phyloP scores from a whole-genome alignment of 768 basidiomycete genomes.

The Saitozyma sp. region DNA sequence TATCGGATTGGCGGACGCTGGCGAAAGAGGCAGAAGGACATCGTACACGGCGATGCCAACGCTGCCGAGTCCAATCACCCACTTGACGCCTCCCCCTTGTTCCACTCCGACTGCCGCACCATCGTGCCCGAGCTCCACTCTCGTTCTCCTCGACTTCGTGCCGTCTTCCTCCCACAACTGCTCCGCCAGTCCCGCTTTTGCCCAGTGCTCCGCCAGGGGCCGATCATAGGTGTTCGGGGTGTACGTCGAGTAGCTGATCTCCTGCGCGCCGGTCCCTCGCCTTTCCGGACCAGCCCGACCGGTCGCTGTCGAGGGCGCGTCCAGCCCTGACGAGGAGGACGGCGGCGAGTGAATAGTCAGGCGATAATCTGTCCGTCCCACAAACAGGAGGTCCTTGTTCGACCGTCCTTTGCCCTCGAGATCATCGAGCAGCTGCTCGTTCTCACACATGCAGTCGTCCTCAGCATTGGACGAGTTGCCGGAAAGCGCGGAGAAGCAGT shows the following conservation, averaged over 20 bases:
- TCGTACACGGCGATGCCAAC: constrained; percentile 62
- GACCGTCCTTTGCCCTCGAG: constrained; percentile 60
- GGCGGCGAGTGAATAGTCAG: constrained; percentile 75
- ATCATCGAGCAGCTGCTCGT: constrained; percentile 58
- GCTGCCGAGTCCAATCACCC: constrained; percentile 38
- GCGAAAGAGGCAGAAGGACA: constrained; percentile 44
- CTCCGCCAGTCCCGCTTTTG: constrained; percentile 59
- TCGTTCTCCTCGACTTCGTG: constrained; percentile 27
- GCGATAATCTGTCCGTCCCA: constrained; percentile 77
- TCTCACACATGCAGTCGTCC: constrained; percentile 37
- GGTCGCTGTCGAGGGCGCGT: constrained; percentile 51
- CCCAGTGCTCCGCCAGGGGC: constrained; percentile 69
- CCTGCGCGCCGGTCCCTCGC: constrained; percentile 58
- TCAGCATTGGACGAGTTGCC: constrained; percentile 35
- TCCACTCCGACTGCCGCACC: constrained; percentile 48
- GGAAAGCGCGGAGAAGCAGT: constrained; percentile 38
- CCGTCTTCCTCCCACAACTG: constrained; percentile 28
- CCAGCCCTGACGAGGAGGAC: constrained; percentile 51
- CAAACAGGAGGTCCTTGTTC: constrained; percentile 56
- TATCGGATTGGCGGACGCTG: constrained; percentile 63
- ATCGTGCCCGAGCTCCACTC: constrained; percentile 49
- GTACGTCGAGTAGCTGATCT: constrained; percentile 85
- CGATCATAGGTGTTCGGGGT: constrained; percentile 88
- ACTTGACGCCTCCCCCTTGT: constrained; percentile 40
- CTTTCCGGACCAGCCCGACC: constrained; percentile 10